Evolutionary conservation across 2,329 filamentous ascomycete genomes (phyloP).

Genomic region (Colletotrichum australisinense): DNA sequence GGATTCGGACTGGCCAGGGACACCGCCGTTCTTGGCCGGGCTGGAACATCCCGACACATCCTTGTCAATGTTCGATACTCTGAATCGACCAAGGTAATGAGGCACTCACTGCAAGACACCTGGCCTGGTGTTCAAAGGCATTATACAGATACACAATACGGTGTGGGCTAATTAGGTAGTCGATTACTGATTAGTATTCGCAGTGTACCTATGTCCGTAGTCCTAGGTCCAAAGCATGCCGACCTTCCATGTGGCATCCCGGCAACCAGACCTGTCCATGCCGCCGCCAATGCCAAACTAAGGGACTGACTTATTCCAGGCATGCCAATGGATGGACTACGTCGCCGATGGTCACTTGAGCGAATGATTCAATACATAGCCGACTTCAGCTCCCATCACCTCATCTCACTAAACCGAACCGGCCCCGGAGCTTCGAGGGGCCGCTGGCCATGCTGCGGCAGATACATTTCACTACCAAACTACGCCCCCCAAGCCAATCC

Average conservation of each 20-base stretch:
- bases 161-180: not conserved
- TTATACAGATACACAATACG: not conserved
- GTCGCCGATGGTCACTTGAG: not conserved
- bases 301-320: constrained; percentile 15
- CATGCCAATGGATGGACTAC: constrained; percentile 7
- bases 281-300: not conserved
- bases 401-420: not conserved
- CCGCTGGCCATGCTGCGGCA: not conserved
- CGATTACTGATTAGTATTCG: not conserved
- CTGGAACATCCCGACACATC: constrained; percentile 16
- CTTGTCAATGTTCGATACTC: not conserved
- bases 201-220: not conserved
- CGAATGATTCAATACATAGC: constrained; percentile 18
- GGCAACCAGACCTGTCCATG: constrained; percentile 14
- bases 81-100: constrained; percentile 7
- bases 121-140: not conserved
- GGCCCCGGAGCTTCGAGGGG: not conserved
- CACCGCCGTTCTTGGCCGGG: constrained; percentile 16
- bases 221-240: constrained; percentile 6
- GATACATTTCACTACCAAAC: not conserved
- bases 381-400: constrained; percentile 6
- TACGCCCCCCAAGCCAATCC: not conserved
- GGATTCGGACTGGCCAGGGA: constrained; percentile 4
- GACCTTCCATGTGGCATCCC: constrained; percentile 27
- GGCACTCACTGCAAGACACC: not conserved